Evolutionary conservation across 1,284 basidiomycete species (phyloP), one percentile per base, ranked within the genome.

Genomic region (Earliella scabrosa): DNA sequence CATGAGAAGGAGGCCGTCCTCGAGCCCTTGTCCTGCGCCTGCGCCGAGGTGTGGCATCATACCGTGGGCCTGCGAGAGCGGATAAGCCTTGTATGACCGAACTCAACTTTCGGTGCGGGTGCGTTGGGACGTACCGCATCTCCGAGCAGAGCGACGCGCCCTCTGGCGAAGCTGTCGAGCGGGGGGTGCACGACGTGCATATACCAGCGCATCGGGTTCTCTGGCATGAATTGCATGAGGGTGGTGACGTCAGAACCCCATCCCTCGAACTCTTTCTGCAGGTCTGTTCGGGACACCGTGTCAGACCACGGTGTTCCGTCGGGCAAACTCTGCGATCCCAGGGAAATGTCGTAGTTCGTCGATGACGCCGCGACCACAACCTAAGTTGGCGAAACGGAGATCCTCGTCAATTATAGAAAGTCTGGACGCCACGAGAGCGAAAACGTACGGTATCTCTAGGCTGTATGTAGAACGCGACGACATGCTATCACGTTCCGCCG

Each of bases 1-100:
- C 32, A 76, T 76, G 8, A 88, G 71, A 18, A 82, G 69, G 31
- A 78, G 77, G 0, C 79, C 80, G 59, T 87, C 86, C 63, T 88
- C 86, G 36, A 87, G 75, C 0, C 82, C 85, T 69, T 86, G 85
- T 1, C 85, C 83, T 14, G 82, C 83, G 10, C 85, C 85, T 0
- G 82, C 78, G 2, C 85, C 84, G 14, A 86, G 72, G 64, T 85
- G 82, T 0, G 86, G 83, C 20, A 78, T 66, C 77, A 84, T 87
- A 1, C 74, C 82, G 63, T 87, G 85, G 9, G 82, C 82, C 81
- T 81, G 24, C 10, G 21, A 18, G 21, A 46, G 14, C 10, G 10
- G 21, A 34, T 16, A 34, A n/a, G n/a, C n/a, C n/a, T n/a, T 34
- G 32, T 34, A 39, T 2, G 9, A 32, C 35, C 20, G 14, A 13